Base-by-base conservation (phyloP, 306 rosid genomes). In the Quercus parvula region DNA sequence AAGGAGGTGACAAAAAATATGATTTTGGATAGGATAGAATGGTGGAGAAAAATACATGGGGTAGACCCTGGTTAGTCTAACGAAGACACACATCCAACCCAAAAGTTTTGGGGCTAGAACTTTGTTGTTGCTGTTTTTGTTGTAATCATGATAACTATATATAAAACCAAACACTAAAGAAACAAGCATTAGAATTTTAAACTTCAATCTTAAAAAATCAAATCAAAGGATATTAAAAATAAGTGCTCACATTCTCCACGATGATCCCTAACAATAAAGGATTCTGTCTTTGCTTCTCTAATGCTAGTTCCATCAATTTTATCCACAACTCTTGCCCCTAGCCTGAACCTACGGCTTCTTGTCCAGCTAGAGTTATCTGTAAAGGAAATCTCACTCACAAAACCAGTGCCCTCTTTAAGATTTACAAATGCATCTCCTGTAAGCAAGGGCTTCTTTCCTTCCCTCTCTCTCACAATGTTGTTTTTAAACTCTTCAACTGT, bases 361-460 rank as follows among this genome's bases (percentile, higher is more conserved):
- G 99, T 96, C 99, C 99, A 96, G 89, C 99, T 96, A 67, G 99
- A 96, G 82, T 96, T 96, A 89, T 96, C 99, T 14, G 97, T 89
- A 79, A 90, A 93, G 75, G 96, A 93, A 84, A 96, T 93, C 75
- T 96, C 99, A 77, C 96, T 83, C 73, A 93, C 86, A 64, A 31
- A 73, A 76, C 94, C 97, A 77, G 76, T 63, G 44, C 99, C 99
- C 51, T 96, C 92, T 86, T 89, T 88, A 59, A 96, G 97, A 90
- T 84, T 87, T 77, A 91, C 63, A 83, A 86, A 74, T 74, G 91
- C 86, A 55, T 96, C 99, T 86, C 99, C 99, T 14, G 94, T 89
- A 70, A 96, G 97, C 75, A 96, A 93, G 71, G 99, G 89, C 81
- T 96, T 96, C 80, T 96, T 96, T 24, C 98, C 98, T 82, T 93